Evolutionary conservation across 768 basidiomycete genomes (phyloP).

Genomic region (Boletus huronensis): DNA sequence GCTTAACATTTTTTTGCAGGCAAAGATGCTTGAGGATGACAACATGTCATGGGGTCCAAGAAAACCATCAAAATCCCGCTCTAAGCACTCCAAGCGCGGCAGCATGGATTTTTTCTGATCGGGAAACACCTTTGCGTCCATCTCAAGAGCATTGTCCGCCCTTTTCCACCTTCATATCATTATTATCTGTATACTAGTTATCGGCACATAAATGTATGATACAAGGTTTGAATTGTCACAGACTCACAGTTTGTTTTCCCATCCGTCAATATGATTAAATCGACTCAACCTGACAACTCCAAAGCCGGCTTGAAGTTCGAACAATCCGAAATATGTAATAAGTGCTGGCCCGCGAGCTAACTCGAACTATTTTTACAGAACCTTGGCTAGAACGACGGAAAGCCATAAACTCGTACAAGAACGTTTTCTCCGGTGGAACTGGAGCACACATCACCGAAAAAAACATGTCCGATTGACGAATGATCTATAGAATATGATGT

Average conservation of each 20-base stretch:
- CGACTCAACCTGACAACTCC: background rate
- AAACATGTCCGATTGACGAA: too few species aligned
- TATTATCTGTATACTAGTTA: conserved; percentile 2
- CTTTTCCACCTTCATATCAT: background rate
- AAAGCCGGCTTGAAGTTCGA: background rate
- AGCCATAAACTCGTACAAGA: background rate
- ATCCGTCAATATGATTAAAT: background rate
- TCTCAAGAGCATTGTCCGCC: background rate
- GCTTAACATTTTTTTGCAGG: conserved; percentile 6
- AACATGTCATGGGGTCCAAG: conserved; percentile 26
- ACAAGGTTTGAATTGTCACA: background rate
- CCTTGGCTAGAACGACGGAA: background rate
- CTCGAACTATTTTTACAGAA: conserved; percentile 5
- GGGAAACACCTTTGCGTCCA: background rate
- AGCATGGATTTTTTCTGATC: conserved; percentile 11
- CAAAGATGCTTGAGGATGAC: conserved; percentile 29
- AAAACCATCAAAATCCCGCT: background rate
- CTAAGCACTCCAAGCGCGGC: conserved; percentile 8
- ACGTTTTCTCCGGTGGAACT: background rate
- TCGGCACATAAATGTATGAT: conserved; percentile 14
- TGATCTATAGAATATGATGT: background rate
- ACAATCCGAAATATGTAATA: background rate
- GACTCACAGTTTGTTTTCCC: background rate
- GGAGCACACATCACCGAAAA: too few species aligned
- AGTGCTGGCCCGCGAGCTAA: background rate